Conservation (phyloP, 805 yeast genomes). For the Diddensiella caesifluorescens region DNA sequence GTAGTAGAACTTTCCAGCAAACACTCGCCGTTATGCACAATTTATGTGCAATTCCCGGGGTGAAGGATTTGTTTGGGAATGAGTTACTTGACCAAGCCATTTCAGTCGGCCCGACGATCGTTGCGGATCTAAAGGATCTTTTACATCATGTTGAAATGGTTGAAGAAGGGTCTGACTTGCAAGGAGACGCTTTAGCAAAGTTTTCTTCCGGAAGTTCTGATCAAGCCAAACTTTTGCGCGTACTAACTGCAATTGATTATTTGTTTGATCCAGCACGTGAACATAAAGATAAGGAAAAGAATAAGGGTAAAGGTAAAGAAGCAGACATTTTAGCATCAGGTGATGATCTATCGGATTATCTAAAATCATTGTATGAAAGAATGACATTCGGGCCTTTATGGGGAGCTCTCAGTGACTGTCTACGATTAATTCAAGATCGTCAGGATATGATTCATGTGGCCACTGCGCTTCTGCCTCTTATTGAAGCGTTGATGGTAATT, state of each 20-base stretch:
- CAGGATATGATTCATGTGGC: slow-evolving; percentile 59
- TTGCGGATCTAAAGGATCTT: slow-evolving; percentile 49
- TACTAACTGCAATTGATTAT: slow-evolving; percentile 82
- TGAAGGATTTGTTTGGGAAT: slow-evolving; percentile 58
- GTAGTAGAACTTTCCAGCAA: slow-evolving; percentile 78
- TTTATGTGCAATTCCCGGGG: slow-evolving; percentile 54
- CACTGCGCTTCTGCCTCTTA: slow-evolving; percentile 74
- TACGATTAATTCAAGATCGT: slow-evolving; percentile 56
- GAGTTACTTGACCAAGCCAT: slow-evolving; percentile 65
- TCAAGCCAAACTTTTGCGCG: slow-evolving; percentile 81
- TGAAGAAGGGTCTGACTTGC: slow-evolving; percentile 42
- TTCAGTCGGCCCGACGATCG: slow-evolving; percentile 48
- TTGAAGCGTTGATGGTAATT: slow-evolving; percentile 93
- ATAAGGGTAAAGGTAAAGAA: slow-evolving; percentile 19
- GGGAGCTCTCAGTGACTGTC: slow-evolving; percentile 75
- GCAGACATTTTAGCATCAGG: slow-evolving; percentile 19
- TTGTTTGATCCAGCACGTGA: slow-evolving; percentile 47
- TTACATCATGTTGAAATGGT: slow-evolving; percentile 40
- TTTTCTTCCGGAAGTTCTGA: slow-evolving; percentile 78
- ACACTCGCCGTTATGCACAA: slow-evolving; percentile 77
- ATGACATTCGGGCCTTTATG: slow-evolving; percentile 74
- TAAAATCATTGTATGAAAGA: slow-evolving; percentile 47
- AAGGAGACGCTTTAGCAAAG: slow-evolving; percentile 50
- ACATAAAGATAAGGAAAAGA: slow-evolving; percentile 21
- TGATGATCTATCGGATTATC: slow-evolving; percentile 19